phyloP scores from a whole-genome alignment of 106 monocot species.

The Xerophyta viscosa region DNA sequence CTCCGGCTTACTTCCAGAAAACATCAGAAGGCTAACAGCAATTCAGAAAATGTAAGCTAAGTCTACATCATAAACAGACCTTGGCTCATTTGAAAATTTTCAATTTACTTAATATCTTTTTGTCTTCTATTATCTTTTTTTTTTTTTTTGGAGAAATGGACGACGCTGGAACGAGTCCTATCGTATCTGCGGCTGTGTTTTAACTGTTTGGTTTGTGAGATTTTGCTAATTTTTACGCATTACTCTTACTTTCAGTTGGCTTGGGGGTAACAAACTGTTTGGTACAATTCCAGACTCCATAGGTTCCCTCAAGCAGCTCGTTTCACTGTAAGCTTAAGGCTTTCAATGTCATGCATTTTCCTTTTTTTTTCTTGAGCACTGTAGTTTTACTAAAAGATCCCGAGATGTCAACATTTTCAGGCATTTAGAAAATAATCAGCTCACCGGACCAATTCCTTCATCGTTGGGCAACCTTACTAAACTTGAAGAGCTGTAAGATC shows the following conservation, averaged over 20 bases:
- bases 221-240: too few species aligned
- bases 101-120: too few species aligned
- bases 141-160: too few species aligned
- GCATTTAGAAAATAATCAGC: conserved; percentile 52
- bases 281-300: conserved; percentile 34
- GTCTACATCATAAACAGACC: not conserved
- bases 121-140: too few species aligned
- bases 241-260: conserved; percentile 33
- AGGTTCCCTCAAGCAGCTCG: conserved; percentile 24
- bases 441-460: conserved; percentile 38
- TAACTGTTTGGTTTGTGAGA: too few species aligned
- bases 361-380: too few species aligned
- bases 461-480: conserved; percentile 36
- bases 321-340: conserved; percentile 30
- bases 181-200: too few species aligned
- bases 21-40: conserved; percentile 44
- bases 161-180: too few species aligned
- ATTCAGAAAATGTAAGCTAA: conserved; percentile 49
- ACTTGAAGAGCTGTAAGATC: conserved; percentile 47
- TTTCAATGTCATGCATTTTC: too few species aligned
- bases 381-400: too few species aligned
- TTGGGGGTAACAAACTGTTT: conserved; percentile 35
- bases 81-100: too few species aligned
- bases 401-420: too few species aligned
- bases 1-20: conserved; percentile 34